phyloP scores from a whole-genome alignment of 2,329 filamentous ascomycete species.

The Phaeosphaeriaceae sp. region DNA sequence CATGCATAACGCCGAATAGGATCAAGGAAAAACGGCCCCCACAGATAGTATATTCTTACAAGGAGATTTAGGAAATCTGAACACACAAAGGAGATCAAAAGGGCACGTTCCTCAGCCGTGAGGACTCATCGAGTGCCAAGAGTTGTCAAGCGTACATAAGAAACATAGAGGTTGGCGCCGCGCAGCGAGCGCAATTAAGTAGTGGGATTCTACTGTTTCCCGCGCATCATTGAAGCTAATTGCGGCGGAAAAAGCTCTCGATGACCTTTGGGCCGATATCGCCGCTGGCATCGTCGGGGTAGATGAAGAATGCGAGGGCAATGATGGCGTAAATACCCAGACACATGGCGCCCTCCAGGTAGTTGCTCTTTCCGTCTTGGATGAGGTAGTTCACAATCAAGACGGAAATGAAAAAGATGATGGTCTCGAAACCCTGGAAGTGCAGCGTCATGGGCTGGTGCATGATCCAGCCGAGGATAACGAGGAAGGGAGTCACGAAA shows the following conservation, averaged over 20 bases:
- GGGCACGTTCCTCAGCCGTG: not conserved
- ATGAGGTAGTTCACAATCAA: conserved; percentile 90
- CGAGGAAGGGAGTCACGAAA: conserved; percentile 64
- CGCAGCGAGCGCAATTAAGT: conserved; percentile 1
- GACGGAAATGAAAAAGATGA: conserved; percentile 82
- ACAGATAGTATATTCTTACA: conserved; percentile 1
- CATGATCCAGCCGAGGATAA: conserved; percentile 64
- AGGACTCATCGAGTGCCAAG: not conserved
- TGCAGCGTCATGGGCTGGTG: conserved; percentile 69
- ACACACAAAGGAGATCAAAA: not conserved
- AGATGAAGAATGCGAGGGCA: conserved; percentile 66
- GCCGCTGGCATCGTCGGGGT: conserved; percentile 59
- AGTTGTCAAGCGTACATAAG: conserved; percentile 11
- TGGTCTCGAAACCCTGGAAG: conserved; percentile 88
- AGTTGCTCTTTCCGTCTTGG: conserved; percentile 84
- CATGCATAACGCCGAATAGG: not conserved
- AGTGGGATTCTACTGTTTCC: not conserved
- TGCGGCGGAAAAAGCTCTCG: conserved; percentile 32
- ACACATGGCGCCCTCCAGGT: conserved; percentile 77
- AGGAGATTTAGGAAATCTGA: not conserved
- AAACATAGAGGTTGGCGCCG: conserved; percentile 6
- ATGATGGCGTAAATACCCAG: conserved; percentile 65
- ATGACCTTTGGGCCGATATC: conserved; percentile 37
- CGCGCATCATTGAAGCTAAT: not conserved
- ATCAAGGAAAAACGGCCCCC: not conserved